A percentile compares a stretch with the other conserved stretches of the same genome.
These are phyloP conservation scores for Microsporum audouinii DNA, from an alignment of 2,329 filamentous ascomycete species.

Conservation along the genomic window DNA sequence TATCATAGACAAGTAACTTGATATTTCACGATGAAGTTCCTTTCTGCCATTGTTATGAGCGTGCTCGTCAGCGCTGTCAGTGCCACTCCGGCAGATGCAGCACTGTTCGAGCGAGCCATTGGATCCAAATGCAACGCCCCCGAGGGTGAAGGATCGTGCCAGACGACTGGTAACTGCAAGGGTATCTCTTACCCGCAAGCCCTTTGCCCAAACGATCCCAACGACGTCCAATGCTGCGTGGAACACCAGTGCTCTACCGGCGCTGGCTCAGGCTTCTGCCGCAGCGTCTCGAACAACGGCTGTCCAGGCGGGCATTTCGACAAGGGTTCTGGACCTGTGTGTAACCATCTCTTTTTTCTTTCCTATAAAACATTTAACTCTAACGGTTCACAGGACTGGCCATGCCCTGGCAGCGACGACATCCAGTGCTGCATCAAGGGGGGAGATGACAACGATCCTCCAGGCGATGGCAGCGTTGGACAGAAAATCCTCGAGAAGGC, in stretches of 20 bases:
- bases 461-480: background rate
- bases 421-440: conserved; percentile 1
- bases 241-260: background rate
- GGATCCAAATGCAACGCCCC: background rate
- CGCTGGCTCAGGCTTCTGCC: background rate
- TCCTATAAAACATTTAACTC: background rate
- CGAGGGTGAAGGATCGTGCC: background rate
- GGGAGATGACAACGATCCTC: background rate
- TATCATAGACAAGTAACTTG: background rate
- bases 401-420: background rate
- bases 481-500: conserved; percentile 34
- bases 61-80: background rate
- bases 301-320: background rate
- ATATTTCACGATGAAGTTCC: background rate
- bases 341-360: background rate
- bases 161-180: background rate
- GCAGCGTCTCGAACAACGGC: background rate
- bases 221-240: background rate
- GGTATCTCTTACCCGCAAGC: background rate
- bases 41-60: background rate
- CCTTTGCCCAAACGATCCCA: background rate
- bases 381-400: background rate
- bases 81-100: background rate
- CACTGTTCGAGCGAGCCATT: background rate
- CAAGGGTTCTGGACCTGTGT: background rate